Evolutionary conservation across 1,284 basidiomycete genomes (phyloP).

Genomic region (Cutaneotrichosporon cutaneum): DNA sequence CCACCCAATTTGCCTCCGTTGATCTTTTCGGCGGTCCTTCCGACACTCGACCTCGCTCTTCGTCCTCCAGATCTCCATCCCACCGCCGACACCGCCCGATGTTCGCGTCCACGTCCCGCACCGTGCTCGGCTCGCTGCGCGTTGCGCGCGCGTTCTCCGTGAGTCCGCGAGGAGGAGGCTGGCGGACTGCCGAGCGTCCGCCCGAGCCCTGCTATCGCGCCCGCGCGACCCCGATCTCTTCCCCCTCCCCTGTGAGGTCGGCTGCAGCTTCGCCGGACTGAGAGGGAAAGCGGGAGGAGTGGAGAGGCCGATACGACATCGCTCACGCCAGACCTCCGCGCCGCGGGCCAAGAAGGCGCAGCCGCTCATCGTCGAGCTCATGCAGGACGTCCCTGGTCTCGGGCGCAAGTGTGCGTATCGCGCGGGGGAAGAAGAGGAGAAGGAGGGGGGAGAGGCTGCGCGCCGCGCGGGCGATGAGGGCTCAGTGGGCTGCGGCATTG

Average conservation of each 20-base stretch:
- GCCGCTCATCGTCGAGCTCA: conserved; percentile 38
- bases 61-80: not conserved
- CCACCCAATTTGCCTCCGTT: conserved; percentile 5
- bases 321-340: conserved; percentile 29
- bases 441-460: not conserved
- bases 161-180: not conserved
- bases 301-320: not conserved
- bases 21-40: conserved; percentile 5
- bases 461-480: too few species aligned
- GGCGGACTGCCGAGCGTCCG: not conserved
- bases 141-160: conserved; percentile 24
- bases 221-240: not conserved
- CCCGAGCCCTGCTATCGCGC: not conserved
- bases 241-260: too few species aligned
- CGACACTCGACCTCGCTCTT: not conserved
- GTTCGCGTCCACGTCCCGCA: conserved; percentile 36
- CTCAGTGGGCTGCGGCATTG: too few species aligned
- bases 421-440: not conserved
- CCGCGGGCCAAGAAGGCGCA: conserved; percentile 5
- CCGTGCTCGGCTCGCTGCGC: conserved; percentile 20
- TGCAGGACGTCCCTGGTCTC: conserved; percentile 37
- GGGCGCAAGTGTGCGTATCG: conserved; percentile 27
- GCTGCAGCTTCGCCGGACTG: too few species aligned
- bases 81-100: conserved; percentile 24
- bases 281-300: not conserved